These are phyloP conservation scores for Penicillium sp. DNA, from an alignment of 2,329 filamentous ascomycete species.

Conservation along the genomic window DNA sequence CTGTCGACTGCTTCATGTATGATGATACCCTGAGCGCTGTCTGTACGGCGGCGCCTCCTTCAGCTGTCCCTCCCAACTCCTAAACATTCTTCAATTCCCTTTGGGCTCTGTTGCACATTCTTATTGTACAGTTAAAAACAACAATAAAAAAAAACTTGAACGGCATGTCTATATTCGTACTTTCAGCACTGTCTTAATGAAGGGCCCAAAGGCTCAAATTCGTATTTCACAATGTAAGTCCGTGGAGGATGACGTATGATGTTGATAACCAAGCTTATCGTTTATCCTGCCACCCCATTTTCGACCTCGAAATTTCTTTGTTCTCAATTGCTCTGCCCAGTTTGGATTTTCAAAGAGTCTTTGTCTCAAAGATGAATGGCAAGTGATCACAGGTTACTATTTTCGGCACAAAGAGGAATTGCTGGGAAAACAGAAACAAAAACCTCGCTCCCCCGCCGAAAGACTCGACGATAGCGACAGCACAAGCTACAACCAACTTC, in stretches of 20 bases:
- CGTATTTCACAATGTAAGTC: not conserved
- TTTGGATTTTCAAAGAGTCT: not conserved
- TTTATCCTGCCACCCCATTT: constrained; percentile 17
- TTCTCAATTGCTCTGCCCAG: not conserved
- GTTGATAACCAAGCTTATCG: constrained; percentile 13
- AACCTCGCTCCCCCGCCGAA: not conserved
- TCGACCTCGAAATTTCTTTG: constrained; percentile 4
- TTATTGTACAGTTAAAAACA: constrained; percentile 1
- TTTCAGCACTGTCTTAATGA: not conserved
- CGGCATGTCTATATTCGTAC: not conserved
- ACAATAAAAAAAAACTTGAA: not conserved
- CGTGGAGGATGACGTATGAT: constrained; percentile 24
- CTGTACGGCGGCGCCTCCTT: constrained; percentile 9
- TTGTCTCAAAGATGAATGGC: not conserved
- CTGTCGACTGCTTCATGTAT: constrained; percentile 16
- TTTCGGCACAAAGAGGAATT: not conserved
- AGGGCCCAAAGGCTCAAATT: no score
- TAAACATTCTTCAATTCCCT: constrained; percentile 2
- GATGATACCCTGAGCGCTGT: constrained; percentile 29
- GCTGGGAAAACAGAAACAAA: not conserved
- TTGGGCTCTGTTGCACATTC: constrained; percentile 3
- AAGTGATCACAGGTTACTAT: not conserved
- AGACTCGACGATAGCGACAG: constrained; percentile 1
- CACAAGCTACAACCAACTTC: constrained; percentile 1
- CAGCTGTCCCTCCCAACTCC: constrained; percentile 8